These are phyloP conservation scores for Phytophthora aleatoria DNA, from an alignment of 352 stramenopile genomes.

Conservation along the genomic window DNA sequence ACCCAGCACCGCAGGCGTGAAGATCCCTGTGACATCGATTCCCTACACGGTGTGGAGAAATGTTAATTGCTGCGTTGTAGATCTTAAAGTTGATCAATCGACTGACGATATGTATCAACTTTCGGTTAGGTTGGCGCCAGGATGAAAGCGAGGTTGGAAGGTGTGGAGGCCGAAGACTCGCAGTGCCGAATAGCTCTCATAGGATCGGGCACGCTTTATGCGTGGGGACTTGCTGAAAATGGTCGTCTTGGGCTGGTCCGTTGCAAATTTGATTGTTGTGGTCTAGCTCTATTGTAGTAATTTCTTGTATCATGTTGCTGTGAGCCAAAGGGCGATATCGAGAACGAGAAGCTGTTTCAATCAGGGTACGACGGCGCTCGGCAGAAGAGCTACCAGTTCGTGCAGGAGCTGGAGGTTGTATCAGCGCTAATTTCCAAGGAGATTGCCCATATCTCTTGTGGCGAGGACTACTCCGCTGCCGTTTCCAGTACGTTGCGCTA, in stretches of 20 bases:
- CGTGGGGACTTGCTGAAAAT: conserved; percentile 72
- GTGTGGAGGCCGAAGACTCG: conserved; percentile 52
- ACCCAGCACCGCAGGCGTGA: conserved; percentile 48
- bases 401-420: conserved; percentile 53
- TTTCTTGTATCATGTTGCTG: conserved; percentile 5
- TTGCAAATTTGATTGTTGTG: neutral
- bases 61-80: neutral
- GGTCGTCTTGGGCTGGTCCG: conserved; percentile 65
- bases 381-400: conserved; percentile 73
- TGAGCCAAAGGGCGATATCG: conserved; percentile 53
- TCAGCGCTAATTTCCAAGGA: conserved; percentile 50
- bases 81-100: neutral
- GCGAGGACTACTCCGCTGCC: conserved; percentile 68
- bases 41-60: conserved; percentile 45
- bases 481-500: conserved; percentile 51
- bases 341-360: conserved; percentile 72
- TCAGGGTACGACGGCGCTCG: conserved; percentile 67
- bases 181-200: conserved; percentile 47
- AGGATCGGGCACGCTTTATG: conserved; percentile 58
- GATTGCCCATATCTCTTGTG: conserved; percentile 57
- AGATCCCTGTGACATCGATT: conserved; percentile 71
- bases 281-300: neutral
- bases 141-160: conserved; percentile 53
- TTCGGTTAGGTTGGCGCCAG: conserved; percentile 35
- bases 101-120: neutral